Base-by-base conservation (phyloP, 495 filamentous ascomycete genomes). In the Jackrogersella minutella region DNA sequence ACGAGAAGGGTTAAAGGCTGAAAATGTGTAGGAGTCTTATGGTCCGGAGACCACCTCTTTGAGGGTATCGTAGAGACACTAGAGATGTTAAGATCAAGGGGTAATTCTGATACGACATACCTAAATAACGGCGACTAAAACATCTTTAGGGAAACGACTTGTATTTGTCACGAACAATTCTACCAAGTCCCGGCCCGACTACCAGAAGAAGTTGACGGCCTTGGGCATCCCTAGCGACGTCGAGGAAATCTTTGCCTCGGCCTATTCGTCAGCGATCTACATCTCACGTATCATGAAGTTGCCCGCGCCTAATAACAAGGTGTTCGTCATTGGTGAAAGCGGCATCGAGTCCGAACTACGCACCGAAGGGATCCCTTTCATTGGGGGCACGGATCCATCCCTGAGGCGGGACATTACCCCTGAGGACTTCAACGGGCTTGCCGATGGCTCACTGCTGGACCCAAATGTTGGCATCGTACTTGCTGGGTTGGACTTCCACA, bases 121-220 rank as follows among this genome's bases (percentile, higher is more conserved):
- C 8, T 17, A 16, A 0, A 8, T 6, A 30, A 2, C 14, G 16
- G 1, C 0, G 16, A 47, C 43, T 59, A 47, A 52, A 17, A 36
- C 13, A 22, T 9, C 7, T 3, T n/a, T 24, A 95, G 93, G 91
- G 55, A 99, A 99, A 76, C 91, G 88, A 77, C 81, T 95, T 14
- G 88, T 99, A 60, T 99, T 99, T 74, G 95, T 99, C 43, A 98
- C 95, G 2, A 99, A 99, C 77, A 99, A 99, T 83, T 96, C 91
- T 74, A 98, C 95, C 24, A 98, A 98, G 75, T 97, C 94, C 14
- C 91, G 95, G 14, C 83, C 86, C 21, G 92, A 96, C 70, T 98
- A 98, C 77, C 87, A 88, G 75, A 93, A 93, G 79, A 98, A 97
- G 69, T 86, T 99, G 44, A 87, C 89, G n/a, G 77, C 74, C 19